Evolutionary conservation across 495 filamentous ascomycete genomes (phyloP), one percentile per base, ranked within the genome.

Genomic region (Xylaria sp.): DNA sequence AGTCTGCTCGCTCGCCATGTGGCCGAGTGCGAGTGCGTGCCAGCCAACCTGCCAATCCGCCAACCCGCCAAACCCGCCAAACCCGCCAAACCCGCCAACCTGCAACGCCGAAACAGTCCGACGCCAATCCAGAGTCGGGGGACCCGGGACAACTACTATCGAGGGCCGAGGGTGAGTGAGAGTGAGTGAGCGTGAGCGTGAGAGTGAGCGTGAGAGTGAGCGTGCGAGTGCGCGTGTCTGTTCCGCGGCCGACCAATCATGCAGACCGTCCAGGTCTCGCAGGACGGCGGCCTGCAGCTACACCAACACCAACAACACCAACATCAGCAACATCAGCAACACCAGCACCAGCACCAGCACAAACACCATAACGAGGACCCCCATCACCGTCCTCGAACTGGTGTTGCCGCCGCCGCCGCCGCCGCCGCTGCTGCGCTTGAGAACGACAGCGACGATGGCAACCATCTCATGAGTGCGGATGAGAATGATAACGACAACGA

Each of bases 401-500:
- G 50, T 57, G 37, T 55, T 68, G 71, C 14, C 29, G 55, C 69
- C 19, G 55, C 31, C 65, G 59, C 73, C 69, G 59, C 71, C 68
- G 65, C 69, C 69, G 59, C 72, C 61, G 61, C 62, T 70, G 59
- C 72, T 58, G 61, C 62, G 68, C 43, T 73, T 70, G 12, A 72
- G 65, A 69, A 75, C 58, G 77, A 79, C 35, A 79, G 77, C 69
- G 77, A 79, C 70, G 77, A 79, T 19, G 77, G 73, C 40, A 76
- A 77, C 57, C 68, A 73, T n/a, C 67, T 77, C 33, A 72, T 77
- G 67, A 77, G 75, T 70, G 75, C 72, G 40, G 77, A 79, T 52
- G 77, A 79, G 40, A 70, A 63, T 55, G 68, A 83, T 46, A 76
- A 79, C 44, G 52, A 24, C 57, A 40, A 61, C 43, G 80, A 83